phyloP scores from a whole-genome alignment of 1,284 basidiomycete genomes.

The Inonotus obliquus region DNA sequence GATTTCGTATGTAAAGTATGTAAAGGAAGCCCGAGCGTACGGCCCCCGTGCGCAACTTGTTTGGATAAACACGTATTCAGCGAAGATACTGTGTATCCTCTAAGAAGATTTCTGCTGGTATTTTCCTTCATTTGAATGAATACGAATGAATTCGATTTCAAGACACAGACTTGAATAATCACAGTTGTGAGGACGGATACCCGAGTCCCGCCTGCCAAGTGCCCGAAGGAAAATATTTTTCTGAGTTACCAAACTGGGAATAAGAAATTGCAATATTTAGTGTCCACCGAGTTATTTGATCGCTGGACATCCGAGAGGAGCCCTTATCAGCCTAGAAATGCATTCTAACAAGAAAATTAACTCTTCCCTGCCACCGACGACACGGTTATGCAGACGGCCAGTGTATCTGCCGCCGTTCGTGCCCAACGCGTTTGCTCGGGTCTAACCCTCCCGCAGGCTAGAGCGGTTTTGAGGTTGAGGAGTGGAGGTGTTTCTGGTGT shows the following conservation, averaged over 20 bases:
- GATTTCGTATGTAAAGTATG: no score
- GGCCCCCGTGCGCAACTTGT: no score
- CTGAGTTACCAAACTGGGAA: conserved; percentile 1
- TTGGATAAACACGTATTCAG: no score
- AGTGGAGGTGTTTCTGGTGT: neutral
- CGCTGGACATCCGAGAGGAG: neutral
- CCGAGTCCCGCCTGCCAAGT: neutral
- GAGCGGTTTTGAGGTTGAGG: neutral
- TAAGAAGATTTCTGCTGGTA: no score
- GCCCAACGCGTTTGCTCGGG: neutral
- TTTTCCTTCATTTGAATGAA: no score
- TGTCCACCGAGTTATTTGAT: neutral
- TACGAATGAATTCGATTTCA: no score
- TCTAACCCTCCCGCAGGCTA: neutral
- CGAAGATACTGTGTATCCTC: no score
- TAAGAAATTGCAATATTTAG: conserved; percentile 2
- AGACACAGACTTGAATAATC: no score
- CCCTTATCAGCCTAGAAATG: conserved; percentile 4
- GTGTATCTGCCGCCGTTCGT: conserved; percentile 2
- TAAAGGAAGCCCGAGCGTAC: no score
- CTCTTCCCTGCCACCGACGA: neutral
- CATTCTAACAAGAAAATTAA: neutral
- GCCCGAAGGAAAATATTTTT: neutral
- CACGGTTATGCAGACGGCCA: conserved; percentile 3
- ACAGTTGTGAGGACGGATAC: neutral